Conservation (phyloP, 2,329 filamentous ascomycete genomes). For the Cladobotryum protrusum region DNA sequence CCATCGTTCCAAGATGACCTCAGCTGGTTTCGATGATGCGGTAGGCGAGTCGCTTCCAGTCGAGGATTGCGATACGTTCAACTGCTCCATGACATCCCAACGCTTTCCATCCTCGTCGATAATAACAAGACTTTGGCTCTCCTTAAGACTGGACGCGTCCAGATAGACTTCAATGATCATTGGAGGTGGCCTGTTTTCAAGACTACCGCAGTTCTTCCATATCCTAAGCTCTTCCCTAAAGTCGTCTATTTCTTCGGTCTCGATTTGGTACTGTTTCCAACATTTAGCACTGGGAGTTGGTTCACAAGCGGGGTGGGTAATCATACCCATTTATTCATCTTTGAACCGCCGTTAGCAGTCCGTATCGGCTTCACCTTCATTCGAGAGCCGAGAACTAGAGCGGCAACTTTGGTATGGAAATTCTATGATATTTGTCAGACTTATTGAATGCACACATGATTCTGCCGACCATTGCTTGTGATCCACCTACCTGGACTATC, state of each 20-base stretch:
- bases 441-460: background rate
- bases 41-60: slow-evolving; percentile 40
- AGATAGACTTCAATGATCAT: slow-evolving; percentile 88
- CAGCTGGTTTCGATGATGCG: slow-evolving; percentile 47
- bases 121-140: slow-evolving; percentile 80
- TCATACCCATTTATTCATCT: slow-evolving; percentile 81
- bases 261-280: slow-evolving; percentile 75
- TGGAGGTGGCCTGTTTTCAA: slow-evolving; percentile 71
- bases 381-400: slow-evolving; percentile 76
- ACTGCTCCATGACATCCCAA: slow-evolving; percentile 83
- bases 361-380: slow-evolving; percentile 57
- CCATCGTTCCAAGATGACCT: slow-evolving; percentile 89
- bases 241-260: slow-evolving; percentile 86
- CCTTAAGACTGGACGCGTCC: slow-evolving; percentile 70
- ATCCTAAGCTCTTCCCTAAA: slow-evolving; percentile 73
- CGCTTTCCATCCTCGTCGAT: slow-evolving; percentile 84
- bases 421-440: slow-evolving; percentile 52
- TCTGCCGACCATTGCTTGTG: background rate
- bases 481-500: slow-evolving; percentile 68
- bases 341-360: slow-evolving; percentile 39
- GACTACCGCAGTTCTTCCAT: slow-evolving; percentile 76
- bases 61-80: slow-evolving; percentile 57
- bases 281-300: background rate
- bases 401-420: slow-evolving; percentile 81
- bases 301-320: background rate